Base-by-base conservation (phyloP, 192 early-diverging fungal species). In the Entomortierella parvispora region DNA sequence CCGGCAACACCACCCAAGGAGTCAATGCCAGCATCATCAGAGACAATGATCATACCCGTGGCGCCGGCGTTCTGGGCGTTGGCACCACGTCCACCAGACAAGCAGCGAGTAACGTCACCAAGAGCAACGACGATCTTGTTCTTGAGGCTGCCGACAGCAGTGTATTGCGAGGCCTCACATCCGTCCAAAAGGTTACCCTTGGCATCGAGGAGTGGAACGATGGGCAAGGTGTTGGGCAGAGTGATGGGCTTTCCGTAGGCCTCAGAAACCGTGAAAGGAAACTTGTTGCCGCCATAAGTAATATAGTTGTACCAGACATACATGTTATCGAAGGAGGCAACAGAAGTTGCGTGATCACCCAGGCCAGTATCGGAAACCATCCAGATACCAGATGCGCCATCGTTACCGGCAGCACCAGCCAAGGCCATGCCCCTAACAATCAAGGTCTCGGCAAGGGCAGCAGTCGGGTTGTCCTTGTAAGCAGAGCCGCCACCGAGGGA, bases 331-430 rank as follows among this genome's bases (percentile, higher is more conserved):
- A 71, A 62, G 17, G 56, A 62, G 20, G 55, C 53, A 22, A 55
- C 56, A 14, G 82, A 82, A 12, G 90, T 74, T 15, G 85, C 83
- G 45, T 83, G 64, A 22, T 60, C 64, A 18, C 87, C 89, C 20
- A 87, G 77, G 47, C 86, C 86, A 1, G 89, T 88, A 20, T 87
- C 83, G 18, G 80, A 71, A 17, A 85, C 81, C 31, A 84, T 86
- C 64, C 84, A 87, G 28, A 85, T 67, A 45, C 89, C 90, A 20
- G 85, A 79, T 20, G 67, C 42, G 47, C 94, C 94, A 25, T 89
- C 84, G 81, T 97, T 97, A 26, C 95, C 95, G 28, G 83, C 82
- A 20, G 93, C 84, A n/a, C 87, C 83, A 52, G 86, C 81, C n/a
- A 95, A 82, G 25, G 91, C 71, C 40, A 87, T 79, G 28, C 90